Percentiles rank a stretch among this genome's conserved stretches.
Conservation (phyloP, 352 stramenopile species). For the Globisporangium cystogenes region DNA sequence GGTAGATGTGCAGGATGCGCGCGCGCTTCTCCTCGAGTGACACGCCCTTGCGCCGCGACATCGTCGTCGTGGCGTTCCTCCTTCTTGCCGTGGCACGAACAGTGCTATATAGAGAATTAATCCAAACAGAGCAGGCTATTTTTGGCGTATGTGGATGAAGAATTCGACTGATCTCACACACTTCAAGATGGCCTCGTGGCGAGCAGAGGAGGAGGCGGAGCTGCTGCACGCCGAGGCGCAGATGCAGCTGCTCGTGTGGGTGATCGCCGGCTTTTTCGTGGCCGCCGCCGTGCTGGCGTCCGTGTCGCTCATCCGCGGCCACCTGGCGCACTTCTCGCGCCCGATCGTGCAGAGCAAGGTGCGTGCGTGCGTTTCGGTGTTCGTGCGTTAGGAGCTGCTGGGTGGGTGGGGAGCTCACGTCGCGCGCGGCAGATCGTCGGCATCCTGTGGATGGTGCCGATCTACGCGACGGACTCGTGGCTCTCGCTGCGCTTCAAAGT, state of each 20-base stretch:
- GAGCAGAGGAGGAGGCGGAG: constrained; percentile 1
- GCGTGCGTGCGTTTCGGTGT: too few species aligned
- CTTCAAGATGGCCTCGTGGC: too few species aligned
- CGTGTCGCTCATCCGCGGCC: constrained; percentile 87
- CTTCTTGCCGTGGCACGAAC: too few species aligned
- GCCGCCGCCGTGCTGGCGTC: constrained; percentile 84
- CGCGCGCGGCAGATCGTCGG: constrained; percentile 85
- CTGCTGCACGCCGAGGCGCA: constrained; percentile 33
- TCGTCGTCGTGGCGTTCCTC: not conserved
- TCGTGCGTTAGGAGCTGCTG: too few species aligned
- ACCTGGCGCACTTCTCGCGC: constrained; percentile 90
- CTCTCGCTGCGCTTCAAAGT: constrained; percentile 95
- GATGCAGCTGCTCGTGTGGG: constrained; percentile 71
- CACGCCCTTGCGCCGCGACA: constrained; percentile 62
- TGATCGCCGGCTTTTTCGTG: constrained; percentile 89
- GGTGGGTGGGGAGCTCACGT: too few species aligned
- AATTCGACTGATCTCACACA: too few species aligned
- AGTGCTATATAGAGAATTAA: too few species aligned
- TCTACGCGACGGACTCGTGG: constrained; percentile 97
- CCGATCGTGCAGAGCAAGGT: constrained; percentile 95
- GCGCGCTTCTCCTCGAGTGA: constrained; percentile 83
- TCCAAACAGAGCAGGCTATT: too few species aligned
- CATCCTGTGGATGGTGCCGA: constrained; percentile 98
- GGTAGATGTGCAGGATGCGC: constrained; percentile 83
- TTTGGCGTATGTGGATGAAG: too few species aligned